Base-by-base conservation (phyloP, 2,329 filamentous ascomycete genomes). In the Trichoderma sp. region DNA sequence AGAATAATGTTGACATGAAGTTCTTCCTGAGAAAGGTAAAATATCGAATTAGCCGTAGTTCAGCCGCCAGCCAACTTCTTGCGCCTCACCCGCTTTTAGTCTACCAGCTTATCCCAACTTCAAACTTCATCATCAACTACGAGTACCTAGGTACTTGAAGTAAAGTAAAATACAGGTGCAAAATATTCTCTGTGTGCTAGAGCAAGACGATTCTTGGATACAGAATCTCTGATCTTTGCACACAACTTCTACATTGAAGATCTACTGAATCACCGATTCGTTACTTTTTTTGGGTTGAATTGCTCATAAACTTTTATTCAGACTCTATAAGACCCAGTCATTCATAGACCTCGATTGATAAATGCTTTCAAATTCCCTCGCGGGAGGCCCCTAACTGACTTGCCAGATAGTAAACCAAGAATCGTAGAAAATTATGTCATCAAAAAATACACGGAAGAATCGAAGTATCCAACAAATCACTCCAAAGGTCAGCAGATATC, bases 361-460 rank as follows among this genome's bases (percentile, higher is more conserved):
- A 67, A 74, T 60, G 63, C 62, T 74, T 66, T 35, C 14, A 59
- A 67, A 60, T 21, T 59, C 71, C 71, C 71, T 74, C 11, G 33
- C 53, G 72, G 72, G 64, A 63, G 53, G 33, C 56, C 31, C 38
- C 11, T 29, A 33, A 33, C 35, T 75, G 64, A 21, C 31, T 50
- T 62, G 38, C 21, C 69, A 66, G 60, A 71, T 75, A 35, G 53
- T n/a, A 38, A 33, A 41, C n/a, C 29, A 41, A 74, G 62, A 76
- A 76, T 62, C 68, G 38, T 53, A 56, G n/a, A 65, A 71, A 41
- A 71, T n/a, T 62, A 69, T 74, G 35, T 59, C 56, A 71, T 66
- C 62, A 71, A 78, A 76, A 71, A 76, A 71, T 62, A 76, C 41
- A 76, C 72, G 41, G 45, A 38, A 76, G 60, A 77, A 75, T 77